These are phyloP conservation scores for Cercospora zeae-maydis DNA, from an alignment of 2,329 filamentous ascomycete genomes.

Conservation along the genomic window DNA sequence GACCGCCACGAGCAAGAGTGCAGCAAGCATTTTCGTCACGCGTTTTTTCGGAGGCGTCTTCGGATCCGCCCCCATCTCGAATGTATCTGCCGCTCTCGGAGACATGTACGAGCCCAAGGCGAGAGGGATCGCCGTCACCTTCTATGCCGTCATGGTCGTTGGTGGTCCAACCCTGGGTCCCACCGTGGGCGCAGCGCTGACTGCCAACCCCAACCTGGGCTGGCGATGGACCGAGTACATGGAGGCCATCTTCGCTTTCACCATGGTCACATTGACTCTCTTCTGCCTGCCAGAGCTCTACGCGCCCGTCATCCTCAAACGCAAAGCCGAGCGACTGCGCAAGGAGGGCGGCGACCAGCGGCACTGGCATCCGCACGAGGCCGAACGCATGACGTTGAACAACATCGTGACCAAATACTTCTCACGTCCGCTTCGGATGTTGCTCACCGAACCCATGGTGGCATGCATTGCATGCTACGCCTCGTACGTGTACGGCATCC, in stretches of 20 bases:
- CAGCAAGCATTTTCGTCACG: conserved; percentile 40
- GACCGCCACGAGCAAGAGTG: conserved; percentile 41
- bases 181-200: conserved; percentile 42
- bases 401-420: conserved; percentile 46
- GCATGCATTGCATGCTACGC: conserved; percentile 32
- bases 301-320: conserved; percentile 39
- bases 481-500: conserved; percentile 41
- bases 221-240: conserved; percentile 28
- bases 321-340: conserved; percentile 39
- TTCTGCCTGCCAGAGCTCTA: conserved; percentile 43
- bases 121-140: conserved; percentile 40
- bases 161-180: conserved; percentile 42
- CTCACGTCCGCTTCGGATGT: conserved; percentile 43
- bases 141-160: conserved; percentile 43
- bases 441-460: conserved; percentile 49
- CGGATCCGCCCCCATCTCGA: conserved; percentile 43
- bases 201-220: conserved; percentile 39
- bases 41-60: conserved; percentile 48
- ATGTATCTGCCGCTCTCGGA: conserved; percentile 44
- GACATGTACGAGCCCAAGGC: conserved; percentile 42
- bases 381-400: conserved; percentile 41
- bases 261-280: conserved; percentile 28
- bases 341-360: conserved; percentile 39
- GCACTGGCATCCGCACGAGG: conserved; percentile 48
- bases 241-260: conserved; percentile 41